These are phyloP conservation scores for Aspergillus japonicus DNA, from an alignment of 2,329 filamentous ascomycete genomes.

Conservation along the genomic window DNA sequence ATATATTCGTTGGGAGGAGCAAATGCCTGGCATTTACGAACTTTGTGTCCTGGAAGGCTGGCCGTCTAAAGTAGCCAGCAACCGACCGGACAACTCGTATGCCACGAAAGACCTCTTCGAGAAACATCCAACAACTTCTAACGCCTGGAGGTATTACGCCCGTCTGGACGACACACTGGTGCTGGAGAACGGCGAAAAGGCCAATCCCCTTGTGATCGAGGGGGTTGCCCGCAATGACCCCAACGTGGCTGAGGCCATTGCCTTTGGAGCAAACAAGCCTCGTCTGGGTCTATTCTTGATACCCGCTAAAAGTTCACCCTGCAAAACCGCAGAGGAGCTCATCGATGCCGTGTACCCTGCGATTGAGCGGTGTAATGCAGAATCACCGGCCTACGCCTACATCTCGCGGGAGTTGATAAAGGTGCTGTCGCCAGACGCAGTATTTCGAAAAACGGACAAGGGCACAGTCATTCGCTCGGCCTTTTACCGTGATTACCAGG, in stretches of 20 bases:
- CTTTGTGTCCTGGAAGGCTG: constrained; percentile 36
- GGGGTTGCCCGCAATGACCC: constrained; percentile 53
- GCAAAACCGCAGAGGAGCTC: constrained; percentile 47
- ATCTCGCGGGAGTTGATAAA: constrained; percentile 25
- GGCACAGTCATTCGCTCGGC: constrained; percentile 25
- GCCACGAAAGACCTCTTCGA: constrained; percentile 50
- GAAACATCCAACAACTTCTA: constrained; percentile 41
- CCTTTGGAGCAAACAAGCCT: constrained; percentile 56
- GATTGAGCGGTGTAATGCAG: constrained; percentile 52
- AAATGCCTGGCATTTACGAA: constrained; percentile 37
- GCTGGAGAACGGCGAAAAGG: constrained; percentile 52
- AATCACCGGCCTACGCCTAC: constrained; percentile 43
- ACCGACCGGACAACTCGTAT: constrained; percentile 49
- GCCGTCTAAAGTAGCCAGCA: constrained; percentile 44
- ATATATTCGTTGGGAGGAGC: constrained; percentile 43
- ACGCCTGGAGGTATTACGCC: constrained; percentile 50
- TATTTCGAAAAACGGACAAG: constrained; percentile 25
- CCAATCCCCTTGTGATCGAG: constrained; percentile 52
- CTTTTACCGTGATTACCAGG: constrained; percentile 23
- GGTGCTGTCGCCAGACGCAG: constrained; percentile 18
- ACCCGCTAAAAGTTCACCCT: constrained; percentile 42
- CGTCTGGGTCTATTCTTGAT: constrained; percentile 59
- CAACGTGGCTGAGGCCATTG: constrained; percentile 56
- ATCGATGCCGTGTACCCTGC: constrained; percentile 51
- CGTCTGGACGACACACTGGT: constrained; percentile 50